A percentile compares a stretch with the other conserved stretches of the same genome.
Conservation (phyloP, 352 stramenopile species). For the Phytophthora uliginosa region DNA sequence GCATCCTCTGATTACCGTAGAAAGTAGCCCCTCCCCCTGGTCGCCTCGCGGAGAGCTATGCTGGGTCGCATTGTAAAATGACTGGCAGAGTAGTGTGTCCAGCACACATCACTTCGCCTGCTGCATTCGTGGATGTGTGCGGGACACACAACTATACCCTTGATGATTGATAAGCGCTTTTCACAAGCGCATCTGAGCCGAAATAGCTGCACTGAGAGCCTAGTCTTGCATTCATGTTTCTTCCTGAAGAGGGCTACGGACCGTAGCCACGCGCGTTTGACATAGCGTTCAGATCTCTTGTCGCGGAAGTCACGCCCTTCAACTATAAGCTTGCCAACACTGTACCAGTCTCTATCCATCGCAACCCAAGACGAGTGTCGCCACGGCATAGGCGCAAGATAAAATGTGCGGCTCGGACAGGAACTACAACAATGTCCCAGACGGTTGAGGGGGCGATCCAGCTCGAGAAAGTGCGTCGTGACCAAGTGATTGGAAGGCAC, state of each 20-base stretch:
- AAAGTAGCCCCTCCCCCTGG: conserved; percentile 55
- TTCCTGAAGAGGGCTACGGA: background rate
- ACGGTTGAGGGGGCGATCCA: conserved; percentile 1
- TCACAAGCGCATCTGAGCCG: conserved; percentile 1
- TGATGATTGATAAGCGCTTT: conserved; percentile 44
- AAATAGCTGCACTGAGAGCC: background rate
- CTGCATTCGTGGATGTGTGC: conserved; percentile 48
- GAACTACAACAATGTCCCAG: conserved; percentile 28
- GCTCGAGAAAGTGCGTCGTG: conserved; percentile 32
- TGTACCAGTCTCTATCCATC: background rate
- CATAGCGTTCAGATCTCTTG: background rate
- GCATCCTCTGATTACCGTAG: background rate
- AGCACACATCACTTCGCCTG: conserved; percentile 65
- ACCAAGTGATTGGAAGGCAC: background rate
- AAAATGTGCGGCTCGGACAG: conserved; percentile 2
- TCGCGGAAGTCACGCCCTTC: background rate
- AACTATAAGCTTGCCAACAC: background rate
- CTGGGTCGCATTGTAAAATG: conserved; percentile 79
- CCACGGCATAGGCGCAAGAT: conserved; percentile 6
- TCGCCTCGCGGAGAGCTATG: conserved; percentile 63
- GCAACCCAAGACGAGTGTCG: conserved; percentile 4
- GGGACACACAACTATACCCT: background rate
- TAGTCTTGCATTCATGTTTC: background rate
- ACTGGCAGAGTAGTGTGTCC: conserved; percentile 74
- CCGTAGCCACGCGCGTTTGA: background rate